Evolutionary conservation across 1,284 basidiomycete genomes (phyloP).

Genomic region (Apiotrichum akiyoshidainum): DNA sequence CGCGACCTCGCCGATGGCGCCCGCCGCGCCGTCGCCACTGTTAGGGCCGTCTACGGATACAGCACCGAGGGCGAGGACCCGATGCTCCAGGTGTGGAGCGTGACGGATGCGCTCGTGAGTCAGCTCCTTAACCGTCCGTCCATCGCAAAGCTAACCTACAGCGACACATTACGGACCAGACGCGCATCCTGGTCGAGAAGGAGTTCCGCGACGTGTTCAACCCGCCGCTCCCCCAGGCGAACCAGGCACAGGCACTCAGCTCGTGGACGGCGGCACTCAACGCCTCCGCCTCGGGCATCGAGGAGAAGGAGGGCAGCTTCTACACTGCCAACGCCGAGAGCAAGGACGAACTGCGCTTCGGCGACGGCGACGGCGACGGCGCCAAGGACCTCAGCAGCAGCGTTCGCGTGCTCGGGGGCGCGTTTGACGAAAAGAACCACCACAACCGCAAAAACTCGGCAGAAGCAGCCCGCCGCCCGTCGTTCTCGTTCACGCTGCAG

Average conservation of each 20-base stretch:
- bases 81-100: constrained; percentile 32
- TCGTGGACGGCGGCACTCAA: not conserved
- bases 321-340: constrained; percentile 2
- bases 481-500: not conserved
- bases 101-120: constrained; percentile 39
- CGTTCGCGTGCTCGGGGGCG: too few species aligned
- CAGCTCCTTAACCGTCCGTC: not conserved
- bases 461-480: not conserved
- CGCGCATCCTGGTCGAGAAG: constrained; percentile 35
- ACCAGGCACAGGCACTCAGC: not conserved
- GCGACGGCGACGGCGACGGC: constrained; percentile 1
- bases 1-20: constrained; percentile 13
- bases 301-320: constrained; percentile 5
- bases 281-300: not conserved
- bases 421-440: too few species aligned
- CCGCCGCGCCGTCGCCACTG: constrained; percentile 21
- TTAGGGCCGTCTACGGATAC: constrained; percentile 33
- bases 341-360: constrained; percentile 3
- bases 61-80: constrained; percentile 21
- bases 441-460: not conserved
- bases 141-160: constrained; percentile 3
- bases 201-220: constrained; percentile 38
- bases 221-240: constrained; percentile 8
- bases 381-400: not conserved
- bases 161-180: constrained; percentile 37